A percentile compares a stretch with the other conserved stretches of the same genome.
Conservation (phyloP, 2,329 filamentous ascomycete genomes). For the Diplodia scrobiculata region DNA sequence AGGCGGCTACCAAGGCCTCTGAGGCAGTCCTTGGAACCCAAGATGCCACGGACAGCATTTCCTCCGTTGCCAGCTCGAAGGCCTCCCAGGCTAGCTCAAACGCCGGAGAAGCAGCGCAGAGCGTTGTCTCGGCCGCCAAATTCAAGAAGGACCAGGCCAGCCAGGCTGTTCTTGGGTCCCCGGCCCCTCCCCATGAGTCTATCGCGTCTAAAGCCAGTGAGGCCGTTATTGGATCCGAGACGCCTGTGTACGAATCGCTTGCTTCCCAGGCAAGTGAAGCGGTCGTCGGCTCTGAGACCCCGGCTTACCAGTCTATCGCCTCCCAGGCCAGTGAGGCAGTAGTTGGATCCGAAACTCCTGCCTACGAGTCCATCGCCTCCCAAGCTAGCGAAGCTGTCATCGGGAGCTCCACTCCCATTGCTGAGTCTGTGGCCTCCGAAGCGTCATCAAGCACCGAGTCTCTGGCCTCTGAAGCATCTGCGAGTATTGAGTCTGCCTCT, state of each 20-base stretch:
- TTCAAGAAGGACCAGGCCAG: conserved; percentile 34
- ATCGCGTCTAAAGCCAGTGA: conserved; percentile 48
- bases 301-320: conserved; percentile 49
- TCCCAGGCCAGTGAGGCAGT: conserved; percentile 30
- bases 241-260: conserved; percentile 50
- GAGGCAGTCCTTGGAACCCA: conserved; percentile 34
- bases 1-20: conserved; percentile 43
- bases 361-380: conserved; percentile 29
- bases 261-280: conserved; percentile 52
- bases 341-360: conserved; percentile 32
- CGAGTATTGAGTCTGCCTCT: conserved; percentile 27
- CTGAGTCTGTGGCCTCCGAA: conserved; percentile 41
- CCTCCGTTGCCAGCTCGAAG: conserved; percentile 39
- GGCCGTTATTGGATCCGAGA: conserved; percentile 49
- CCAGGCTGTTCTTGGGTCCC: conserved; percentile 34
- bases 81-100: conserved; percentile 32
- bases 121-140: conserved; percentile 33
- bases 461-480: conserved; percentile 29
- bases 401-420: conserved; percentile 55
- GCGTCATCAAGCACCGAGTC: conserved; percentile 43
- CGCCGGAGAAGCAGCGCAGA: conserved; percentile 31
- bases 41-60: conserved; percentile 37
- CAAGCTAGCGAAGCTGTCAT: conserved; percentile 51
- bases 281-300: conserved; percentile 52
- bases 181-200: conserved; percentile 32